phyloP scores from a whole-genome alignment of 768 basidiomycete genomes.

The Lactarius evosmus region DNA sequence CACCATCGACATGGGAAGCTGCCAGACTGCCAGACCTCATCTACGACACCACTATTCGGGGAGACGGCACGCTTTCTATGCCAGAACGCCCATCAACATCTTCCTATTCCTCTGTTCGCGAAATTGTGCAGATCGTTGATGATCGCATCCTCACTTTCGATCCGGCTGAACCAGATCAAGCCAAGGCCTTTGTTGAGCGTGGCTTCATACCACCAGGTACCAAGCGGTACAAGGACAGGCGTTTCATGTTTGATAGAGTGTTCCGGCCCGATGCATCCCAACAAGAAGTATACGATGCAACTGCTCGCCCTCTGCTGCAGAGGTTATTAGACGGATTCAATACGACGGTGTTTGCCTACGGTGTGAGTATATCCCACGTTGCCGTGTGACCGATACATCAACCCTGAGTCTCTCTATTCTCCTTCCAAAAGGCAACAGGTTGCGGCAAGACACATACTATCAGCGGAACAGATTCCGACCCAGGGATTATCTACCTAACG shows the following conservation, averaged over 20 bases:
- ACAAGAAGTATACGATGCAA: constrained; percentile 82
- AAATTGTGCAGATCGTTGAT: constrained; percentile 87
- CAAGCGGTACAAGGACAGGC: constrained; percentile 92
- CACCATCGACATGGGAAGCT: constrained; percentile 81
- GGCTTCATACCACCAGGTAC: constrained; percentile 84
- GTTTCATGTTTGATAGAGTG: constrained; percentile 96
- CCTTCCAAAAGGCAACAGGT: constrained; percentile 83
- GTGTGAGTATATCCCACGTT: constrained; percentile 56
- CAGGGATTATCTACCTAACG: constrained; percentile 92
- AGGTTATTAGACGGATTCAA: constrained; percentile 93
- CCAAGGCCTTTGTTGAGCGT: constrained; percentile 76
- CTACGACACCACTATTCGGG: constrained; percentile 67
- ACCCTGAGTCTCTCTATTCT: constrained; percentile 1
- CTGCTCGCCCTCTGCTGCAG: constrained; percentile 78
- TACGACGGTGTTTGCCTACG: constrained; percentile 97
- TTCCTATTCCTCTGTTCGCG: constrained; percentile 58
- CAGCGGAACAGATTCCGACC: constrained; percentile 83
- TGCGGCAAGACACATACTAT: constrained; percentile 99
- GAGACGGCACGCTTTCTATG: constrained; percentile 83
- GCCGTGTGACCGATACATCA: not conserved
- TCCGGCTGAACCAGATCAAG: constrained; percentile 84
- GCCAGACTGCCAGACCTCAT: constrained; percentile 75
- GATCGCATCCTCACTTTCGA: constrained; percentile 96
- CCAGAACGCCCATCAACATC: constrained; percentile 50
- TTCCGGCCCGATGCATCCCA: constrained; percentile 80